Conservation (phyloP, 371 early-diverging fungal species). For the Apophysomyces sp. region DNA sequence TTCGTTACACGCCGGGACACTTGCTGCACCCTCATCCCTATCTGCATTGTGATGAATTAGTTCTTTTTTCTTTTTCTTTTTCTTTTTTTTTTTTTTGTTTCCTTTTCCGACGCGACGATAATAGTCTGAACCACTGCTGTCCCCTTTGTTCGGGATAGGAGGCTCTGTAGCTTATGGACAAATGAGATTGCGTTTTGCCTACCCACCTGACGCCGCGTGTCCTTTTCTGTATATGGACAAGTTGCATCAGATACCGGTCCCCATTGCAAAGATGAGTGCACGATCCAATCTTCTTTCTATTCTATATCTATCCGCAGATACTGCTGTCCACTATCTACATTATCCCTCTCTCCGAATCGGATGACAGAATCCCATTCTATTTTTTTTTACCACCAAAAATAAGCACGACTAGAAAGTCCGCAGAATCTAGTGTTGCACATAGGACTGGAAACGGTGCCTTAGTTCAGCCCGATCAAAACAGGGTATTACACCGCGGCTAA, state of each 20-base stretch:
- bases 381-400: not conserved
- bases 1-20: not conserved
- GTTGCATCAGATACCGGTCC: not conserved
- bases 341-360: not conserved
- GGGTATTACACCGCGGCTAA: not conserved
- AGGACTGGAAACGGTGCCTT: not conserved
- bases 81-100: not conserved
- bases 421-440: not conserved
- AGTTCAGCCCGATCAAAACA: not conserved
- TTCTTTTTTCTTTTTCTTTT: not conserved
- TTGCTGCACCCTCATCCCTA: not conserved
- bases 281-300: not conserved
- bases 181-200: not conserved
- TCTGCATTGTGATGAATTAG: not conserved
- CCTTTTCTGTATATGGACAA: slow-evolving; percentile 1
- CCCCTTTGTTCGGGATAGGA: not conserved
- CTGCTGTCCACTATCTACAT: not conserved
- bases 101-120: not conserved
- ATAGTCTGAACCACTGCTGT: not conserved
- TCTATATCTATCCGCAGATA: not conserved
- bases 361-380: not conserved
- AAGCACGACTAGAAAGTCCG: not conserved
- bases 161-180: not conserved
- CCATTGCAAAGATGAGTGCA: not conserved
- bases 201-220: not conserved